phyloP scores from a whole-genome alignment of 164 flowering plant species.

The Kalanchoe fedtschenkoi region DNA sequence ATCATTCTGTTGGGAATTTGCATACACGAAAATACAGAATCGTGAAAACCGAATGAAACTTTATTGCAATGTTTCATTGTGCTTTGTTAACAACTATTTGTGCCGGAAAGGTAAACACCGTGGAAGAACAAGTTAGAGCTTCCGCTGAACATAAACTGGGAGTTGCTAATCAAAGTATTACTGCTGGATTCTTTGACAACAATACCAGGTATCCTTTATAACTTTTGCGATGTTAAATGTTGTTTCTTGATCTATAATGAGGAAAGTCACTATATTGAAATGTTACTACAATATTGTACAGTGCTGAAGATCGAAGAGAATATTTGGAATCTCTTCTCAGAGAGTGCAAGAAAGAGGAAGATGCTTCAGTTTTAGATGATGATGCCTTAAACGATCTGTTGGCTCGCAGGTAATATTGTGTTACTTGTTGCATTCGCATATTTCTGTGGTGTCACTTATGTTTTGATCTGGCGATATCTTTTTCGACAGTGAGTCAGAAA shows the following conservation, averaged over 20 bases:
- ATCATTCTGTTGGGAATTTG: background rate
- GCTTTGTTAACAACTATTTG: background rate
- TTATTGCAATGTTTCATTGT: background rate
- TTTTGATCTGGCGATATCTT: background rate
- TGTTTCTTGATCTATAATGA: background rate
- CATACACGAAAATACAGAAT: background rate
- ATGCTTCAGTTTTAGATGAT: conserved; percentile 82
- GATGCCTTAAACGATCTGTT: conserved; percentile 77
- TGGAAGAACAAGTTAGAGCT: conserved; percentile 99
- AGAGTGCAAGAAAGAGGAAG: conserved; percentile 97
- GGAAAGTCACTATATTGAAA: background rate
- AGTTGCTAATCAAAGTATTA: conserved; percentile 98
- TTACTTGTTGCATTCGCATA: background rate
- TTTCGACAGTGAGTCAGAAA: conserved; percentile 74
- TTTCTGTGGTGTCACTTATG: background rate
- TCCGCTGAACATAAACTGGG: conserved; percentile 99
- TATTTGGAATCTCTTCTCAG: conserved; percentile 89
- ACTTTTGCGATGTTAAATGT: background rate
- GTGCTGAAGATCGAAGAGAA: conserved; percentile 98
- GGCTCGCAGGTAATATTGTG: conserved; percentile 67
- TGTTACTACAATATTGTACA: conserved; percentile 18
- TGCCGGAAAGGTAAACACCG: conserved; percentile 61
- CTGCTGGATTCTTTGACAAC: conserved; percentile 99
- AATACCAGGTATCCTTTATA: conserved; percentile 59
- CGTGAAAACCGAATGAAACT: background rate